Conservation (phyloP, 305 asterid species). For the Solanum aculeatissimum region DNA sequence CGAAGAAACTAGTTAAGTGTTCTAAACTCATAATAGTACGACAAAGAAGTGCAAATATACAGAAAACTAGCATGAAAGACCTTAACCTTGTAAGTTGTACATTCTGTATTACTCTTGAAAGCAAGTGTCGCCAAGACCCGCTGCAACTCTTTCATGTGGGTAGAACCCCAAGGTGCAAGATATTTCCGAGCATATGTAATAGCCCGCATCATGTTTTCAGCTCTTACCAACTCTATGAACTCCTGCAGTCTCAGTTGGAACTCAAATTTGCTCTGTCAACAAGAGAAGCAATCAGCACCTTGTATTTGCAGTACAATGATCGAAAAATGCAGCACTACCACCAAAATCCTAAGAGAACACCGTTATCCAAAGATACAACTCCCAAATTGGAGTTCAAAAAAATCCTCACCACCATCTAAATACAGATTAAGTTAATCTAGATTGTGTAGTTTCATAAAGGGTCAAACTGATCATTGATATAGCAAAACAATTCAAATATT, state of each 20-base stretch:
- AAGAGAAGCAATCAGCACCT: slow-evolving; percentile 12
- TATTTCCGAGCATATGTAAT: slow-evolving; percentile 80
- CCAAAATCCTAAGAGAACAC: not conserved
- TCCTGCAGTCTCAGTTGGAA: slow-evolving; percentile 95
- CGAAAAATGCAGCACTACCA: not conserved
- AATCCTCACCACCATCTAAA: not conserved
- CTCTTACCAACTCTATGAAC: slow-evolving; percentile 84
- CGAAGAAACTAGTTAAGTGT: not conserved
- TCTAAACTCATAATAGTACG: not conserved
- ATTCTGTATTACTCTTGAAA: slow-evolving; percentile 78
- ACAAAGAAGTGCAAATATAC: not conserved
- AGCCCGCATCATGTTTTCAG: slow-evolving; percentile 66
- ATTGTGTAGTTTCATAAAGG: not conserved
- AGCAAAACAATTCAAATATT: not conserved
- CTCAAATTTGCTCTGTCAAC: slow-evolving; percentile 86
- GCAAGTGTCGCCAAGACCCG: slow-evolving; percentile 85
- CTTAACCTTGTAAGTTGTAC: slow-evolving; percentile 72
- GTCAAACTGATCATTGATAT: not conserved
- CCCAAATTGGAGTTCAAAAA: not conserved
- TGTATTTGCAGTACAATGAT: not conserved
- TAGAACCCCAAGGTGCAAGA: slow-evolving; percentile 90
- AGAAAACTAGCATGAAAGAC: not conserved
- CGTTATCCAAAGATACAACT: not conserved
- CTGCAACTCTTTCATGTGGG: slow-evolving; percentile 94
- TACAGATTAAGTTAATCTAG: not conserved